Base-by-base conservation (phyloP, 495 filamentous ascomycete species). In the Rusavskia elegans region DNA sequence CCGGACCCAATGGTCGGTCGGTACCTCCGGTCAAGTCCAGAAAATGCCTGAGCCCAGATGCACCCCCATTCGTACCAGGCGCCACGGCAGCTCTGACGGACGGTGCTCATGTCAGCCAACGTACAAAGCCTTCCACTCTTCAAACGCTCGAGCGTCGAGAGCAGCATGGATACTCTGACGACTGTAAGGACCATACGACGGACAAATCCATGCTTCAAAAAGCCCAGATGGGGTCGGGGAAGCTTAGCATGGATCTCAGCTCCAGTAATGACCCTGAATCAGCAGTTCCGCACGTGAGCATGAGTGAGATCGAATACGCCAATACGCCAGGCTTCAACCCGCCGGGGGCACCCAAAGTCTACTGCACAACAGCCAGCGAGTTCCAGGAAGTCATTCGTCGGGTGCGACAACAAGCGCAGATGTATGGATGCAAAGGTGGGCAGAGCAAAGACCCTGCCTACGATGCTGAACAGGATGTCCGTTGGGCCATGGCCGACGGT, bases 381-480 rank as follows among this genome's bases (percentile, higher is more conserved):
- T 62, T 62, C 38, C 59, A 62, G 48, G 59, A 62, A 45, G 57
- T 58, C 8, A 40, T 62, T 39, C 54, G 55, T 29, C 57, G 51
- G 1, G 57, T 59, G 29, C 59, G 57, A 20, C 54, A 62, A 48
- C 59, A 62, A 55, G 59, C 59, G 27, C 46, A 55, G 39, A 35
- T 57, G 44, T 57, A 59, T 45, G 59, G 59, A 14, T 62, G 59
- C 50, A 49, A 51, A 38, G 59, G 59, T 35, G 59, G 59, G 0
- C 53, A 53, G 36, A 62, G 59, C 48, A 62, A 62, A 50, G 57
- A 62, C 25, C 59, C 59, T 32, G 59, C 54, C 17, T 57, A 58
- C 49, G 59, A 62, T 25, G 59, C 59, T 21, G 59, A 62, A 51
- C 54, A 62, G 37, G 59, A 62, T 52, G 50, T 62, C 6, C 58